phyloP scores from a whole-genome alignment of 2,329 filamentous ascomycete species.

The Fusarium graminum region DNA sequence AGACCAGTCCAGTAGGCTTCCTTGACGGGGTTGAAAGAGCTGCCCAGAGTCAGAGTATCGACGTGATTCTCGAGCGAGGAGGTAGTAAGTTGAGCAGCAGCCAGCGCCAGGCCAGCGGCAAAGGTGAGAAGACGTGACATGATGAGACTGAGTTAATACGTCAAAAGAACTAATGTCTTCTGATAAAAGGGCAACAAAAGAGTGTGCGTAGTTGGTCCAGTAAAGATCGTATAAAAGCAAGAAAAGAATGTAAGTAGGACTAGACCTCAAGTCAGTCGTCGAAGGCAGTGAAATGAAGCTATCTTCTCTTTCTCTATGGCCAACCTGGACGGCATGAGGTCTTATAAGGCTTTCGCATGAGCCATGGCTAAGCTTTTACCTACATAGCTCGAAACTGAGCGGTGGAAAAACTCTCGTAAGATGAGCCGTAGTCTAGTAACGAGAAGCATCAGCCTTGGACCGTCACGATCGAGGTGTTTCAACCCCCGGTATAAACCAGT shows the following conservation, averaged over 20 bases:
- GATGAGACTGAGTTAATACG: slow-evolving; percentile 9
- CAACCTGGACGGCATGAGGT: slow-evolving; percentile 13
- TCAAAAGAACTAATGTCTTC: slow-evolving; percentile 19
- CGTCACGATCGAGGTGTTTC: slow-evolving; percentile 26
- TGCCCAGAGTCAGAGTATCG: slow-evolving; percentile 62
- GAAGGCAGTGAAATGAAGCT: slow-evolving; percentile 40
- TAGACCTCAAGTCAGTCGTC: slow-evolving; percentile 44
- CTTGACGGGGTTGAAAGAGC: slow-evolving; percentile 68
- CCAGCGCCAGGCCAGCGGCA: slow-evolving; percentile 48
- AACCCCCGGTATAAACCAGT: not conserved
- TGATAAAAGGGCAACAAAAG: slow-evolving; percentile 13
- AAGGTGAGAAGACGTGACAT: slow-evolving; percentile 48
- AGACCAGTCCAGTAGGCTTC: slow-evolving; percentile 72
- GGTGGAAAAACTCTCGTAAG: slow-evolving; percentile 40
- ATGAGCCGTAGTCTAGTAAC: slow-evolving; percentile 21
- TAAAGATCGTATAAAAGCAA: slow-evolving; percentile 43
- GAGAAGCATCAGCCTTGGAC: slow-evolving; percentile 37
- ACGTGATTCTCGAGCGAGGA: slow-evolving; percentile 50
- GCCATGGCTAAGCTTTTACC: slow-evolving; percentile 4
- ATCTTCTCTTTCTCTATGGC: slow-evolving; percentile 10
- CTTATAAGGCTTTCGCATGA: slow-evolving; percentile 32
- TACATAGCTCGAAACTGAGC: slow-evolving; percentile 21
- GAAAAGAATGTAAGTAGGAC: slow-evolving; percentile 45
- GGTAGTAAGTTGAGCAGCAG: slow-evolving; percentile 44
- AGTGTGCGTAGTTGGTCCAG: slow-evolving; percentile 31